Conservation (phyloP, 768 basidiomycete genomes). For the Lentinus brumalis region DNA sequence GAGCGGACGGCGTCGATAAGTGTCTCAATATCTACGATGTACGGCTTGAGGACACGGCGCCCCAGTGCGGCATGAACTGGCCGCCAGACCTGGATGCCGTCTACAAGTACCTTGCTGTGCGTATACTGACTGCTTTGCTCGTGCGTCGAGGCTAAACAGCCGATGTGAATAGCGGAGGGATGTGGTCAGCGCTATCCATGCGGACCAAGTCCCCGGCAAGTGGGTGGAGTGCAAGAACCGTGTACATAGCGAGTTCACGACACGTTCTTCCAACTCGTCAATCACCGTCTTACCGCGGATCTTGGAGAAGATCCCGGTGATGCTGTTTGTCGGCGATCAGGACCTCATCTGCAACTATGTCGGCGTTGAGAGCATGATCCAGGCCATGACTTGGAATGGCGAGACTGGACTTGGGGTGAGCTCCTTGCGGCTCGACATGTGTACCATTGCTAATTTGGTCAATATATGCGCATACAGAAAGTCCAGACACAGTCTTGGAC, state of each 20-base stretch:
- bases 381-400: constrained; percentile 84
- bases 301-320: constrained; percentile 76
- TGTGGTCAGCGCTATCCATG: constrained; percentile 84
- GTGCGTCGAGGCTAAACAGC: neutral
- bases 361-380: constrained; percentile 85
- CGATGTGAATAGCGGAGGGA: constrained; percentile 60
- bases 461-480: constrained; percentile 38
- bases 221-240: constrained; percentile 87
- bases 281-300: constrained; percentile 78
- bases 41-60: constrained; percentile 79
- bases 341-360: constrained; percentile 97
- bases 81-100: constrained; percentile 82
- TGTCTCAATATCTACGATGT: constrained; percentile 97
- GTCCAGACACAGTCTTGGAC: constrained; percentile 74
- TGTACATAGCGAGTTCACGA: constrained; percentile 64
- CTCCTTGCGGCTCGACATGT: constrained; percentile 13
- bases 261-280: constrained; percentile 61
- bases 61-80: constrained; percentile 98
- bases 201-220: constrained; percentile 66
- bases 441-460: neutral
- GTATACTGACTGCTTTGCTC: constrained; percentile 29
- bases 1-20: constrained; percentile 66
- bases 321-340: constrained; percentile 94
- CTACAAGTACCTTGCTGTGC: constrained; percentile 77
- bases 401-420: constrained; percentile 80